Evolutionary conservation across 495 filamentous ascomycete species (phyloP).

Genomic region (Penicillium samsonianum): DNA sequence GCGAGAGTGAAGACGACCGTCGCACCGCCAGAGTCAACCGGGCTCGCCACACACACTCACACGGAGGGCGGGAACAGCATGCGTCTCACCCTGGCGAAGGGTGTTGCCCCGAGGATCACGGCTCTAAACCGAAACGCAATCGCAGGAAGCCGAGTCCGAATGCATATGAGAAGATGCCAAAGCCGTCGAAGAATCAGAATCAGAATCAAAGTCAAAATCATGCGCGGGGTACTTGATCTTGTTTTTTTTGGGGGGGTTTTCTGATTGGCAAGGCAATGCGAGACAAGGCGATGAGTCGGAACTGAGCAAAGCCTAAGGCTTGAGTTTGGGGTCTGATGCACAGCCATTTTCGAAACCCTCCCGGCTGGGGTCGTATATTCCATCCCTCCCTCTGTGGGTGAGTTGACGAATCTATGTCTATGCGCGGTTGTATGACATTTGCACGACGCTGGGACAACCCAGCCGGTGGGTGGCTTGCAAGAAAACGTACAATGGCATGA

Average conservation of each 20-base stretch:
- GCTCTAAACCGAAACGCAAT: conserved; percentile 36
- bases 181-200: conserved; percentile 33
- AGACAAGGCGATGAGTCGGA: conserved; percentile 6
- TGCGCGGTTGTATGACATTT: not conserved
- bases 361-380: not conserved
- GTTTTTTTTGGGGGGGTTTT: not conserved
- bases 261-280: conserved; percentile 5
- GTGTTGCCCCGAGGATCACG: conserved; percentile 26
- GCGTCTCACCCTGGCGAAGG: conserved; percentile 20
- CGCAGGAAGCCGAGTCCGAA: conserved; percentile 76
- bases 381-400: not conserved
- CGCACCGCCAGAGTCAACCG: conserved; percentile 23
- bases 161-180: conserved; percentile 93
- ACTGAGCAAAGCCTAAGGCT: not conserved
- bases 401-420: not conserved
- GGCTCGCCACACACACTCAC: conserved; percentile 25
- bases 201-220: not conserved
- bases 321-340: not conserved
- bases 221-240: conserved; percentile 11
- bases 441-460: not conserved
- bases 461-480: not conserved
- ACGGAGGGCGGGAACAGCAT: conserved; percentile 17
- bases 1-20: conserved; percentile 48
- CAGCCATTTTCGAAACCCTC: not conserved
- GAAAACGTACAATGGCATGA: not conserved